Percentiles rank a stretch among this genome's conserved stretches.
These are phyloP conservation scores for Neonectria neomacrospora DNA, from an alignment of 2,329 filamentous ascomycete species.

Conservation along the genomic window DNA sequence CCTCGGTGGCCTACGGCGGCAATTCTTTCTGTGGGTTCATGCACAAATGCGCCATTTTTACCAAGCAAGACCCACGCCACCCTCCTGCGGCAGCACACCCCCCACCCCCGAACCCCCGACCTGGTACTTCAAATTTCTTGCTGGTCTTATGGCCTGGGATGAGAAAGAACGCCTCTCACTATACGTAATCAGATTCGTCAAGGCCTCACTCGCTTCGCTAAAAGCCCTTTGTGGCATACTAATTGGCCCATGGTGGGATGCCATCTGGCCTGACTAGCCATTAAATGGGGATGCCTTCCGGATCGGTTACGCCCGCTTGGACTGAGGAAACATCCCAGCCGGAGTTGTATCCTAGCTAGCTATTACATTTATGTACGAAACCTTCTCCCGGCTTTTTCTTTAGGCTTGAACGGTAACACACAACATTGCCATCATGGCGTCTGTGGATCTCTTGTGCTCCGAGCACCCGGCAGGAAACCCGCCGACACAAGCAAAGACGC, in stretches of 20 bases:
- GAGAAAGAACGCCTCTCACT: constrained; percentile 8
- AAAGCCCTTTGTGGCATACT: background rate
- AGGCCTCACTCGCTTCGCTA: constrained; percentile 7
- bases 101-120: constrained; percentile 25
- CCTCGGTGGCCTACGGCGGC: background rate
- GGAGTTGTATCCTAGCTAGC: background rate
- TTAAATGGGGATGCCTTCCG: background rate
- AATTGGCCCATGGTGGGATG: constrained; percentile 31
- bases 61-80: background rate
- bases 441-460: constrained; percentile 24
- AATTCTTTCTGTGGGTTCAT: background rate
- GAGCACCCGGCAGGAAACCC: constrained; percentile 11
- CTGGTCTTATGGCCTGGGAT: background rate
- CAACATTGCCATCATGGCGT: constrained; percentile 28
- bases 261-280: constrained; percentile 10
- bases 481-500: constrained; percentile 25
- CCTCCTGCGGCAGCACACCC: background rate
- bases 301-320: background rate
- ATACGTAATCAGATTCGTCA: constrained; percentile 42
- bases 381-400: constrained; percentile 1
- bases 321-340: background rate
- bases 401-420: constrained; percentile 5
- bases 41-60: background rate
- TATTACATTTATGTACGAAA: constrained; percentile 20
- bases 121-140: constrained; percentile 17